Evolutionary conservation across 225 moss, liverwort and hornwort species (phyloP).

Genomic region (Antitrichia curtipendula): DNA sequence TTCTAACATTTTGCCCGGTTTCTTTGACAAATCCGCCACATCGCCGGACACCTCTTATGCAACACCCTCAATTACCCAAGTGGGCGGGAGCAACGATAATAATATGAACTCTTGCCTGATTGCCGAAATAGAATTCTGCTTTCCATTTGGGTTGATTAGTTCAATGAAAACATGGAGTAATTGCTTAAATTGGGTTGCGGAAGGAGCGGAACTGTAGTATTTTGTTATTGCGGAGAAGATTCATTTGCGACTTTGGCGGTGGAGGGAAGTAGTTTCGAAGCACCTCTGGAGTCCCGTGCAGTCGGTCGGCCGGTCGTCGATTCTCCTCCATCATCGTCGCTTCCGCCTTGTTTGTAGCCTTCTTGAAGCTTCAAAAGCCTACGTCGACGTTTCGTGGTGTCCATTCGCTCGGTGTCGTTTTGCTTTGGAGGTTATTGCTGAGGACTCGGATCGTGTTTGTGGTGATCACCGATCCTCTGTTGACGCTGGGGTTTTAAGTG

Average conservation of each 20-base stretch:
- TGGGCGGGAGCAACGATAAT: not conserved
- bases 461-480: not conserved
- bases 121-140: not conserved
- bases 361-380: not conserved
- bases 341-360: not conserved
- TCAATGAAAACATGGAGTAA: not conserved
- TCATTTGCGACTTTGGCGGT: not conserved
- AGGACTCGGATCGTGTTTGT: not conserved
- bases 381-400: conserved; percentile 2
- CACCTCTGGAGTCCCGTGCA: not conserved
- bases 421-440: not conserved
- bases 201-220: not conserved
- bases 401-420: not conserved
- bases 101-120: not conserved
- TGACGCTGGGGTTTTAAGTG: not conserved
- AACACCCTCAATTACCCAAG: not conserved
- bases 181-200: not conserved
- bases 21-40: not conserved
- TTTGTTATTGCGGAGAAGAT: not conserved
- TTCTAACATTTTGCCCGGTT: no score
- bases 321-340: not conserved
- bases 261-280: not conserved
- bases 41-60: not conserved
- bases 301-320: not conserved
- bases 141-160: no score